These are phyloP conservation scores for Fusarium penzigii DNA, from an alignment of 2,329 filamentous ascomycete species.

Conservation along the genomic window DNA sequence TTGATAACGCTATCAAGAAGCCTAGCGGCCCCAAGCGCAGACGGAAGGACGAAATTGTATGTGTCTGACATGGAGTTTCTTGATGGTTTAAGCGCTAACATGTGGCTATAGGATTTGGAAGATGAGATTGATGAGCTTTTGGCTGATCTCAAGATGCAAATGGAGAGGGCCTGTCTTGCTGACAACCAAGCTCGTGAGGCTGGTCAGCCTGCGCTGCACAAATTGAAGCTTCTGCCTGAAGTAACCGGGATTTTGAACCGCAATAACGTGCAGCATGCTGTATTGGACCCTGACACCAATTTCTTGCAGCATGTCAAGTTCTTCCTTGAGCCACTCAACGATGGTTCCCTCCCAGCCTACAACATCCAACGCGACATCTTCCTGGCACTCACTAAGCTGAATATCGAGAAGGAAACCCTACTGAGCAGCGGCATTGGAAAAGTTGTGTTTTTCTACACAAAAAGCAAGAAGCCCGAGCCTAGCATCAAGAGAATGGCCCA, in stretches of 20 bases:
- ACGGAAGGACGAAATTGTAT: slow-evolving; percentile 85
- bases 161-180: slow-evolving; percentile 85
- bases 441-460: slow-evolving; percentile 95
- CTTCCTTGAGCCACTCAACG: slow-evolving; percentile 93
- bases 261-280: slow-evolving; percentile 79
- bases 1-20: slow-evolving; percentile 87
- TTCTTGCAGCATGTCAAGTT: slow-evolving; percentile 93
- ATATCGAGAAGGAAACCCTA: slow-evolving; percentile 87
- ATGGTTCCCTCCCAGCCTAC: slow-evolving; percentile 92
- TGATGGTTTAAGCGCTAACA: slow-evolving; percentile 20
- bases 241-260: slow-evolving; percentile 87
- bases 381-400: slow-evolving; percentile 73
- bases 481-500: slow-evolving; percentile 93
- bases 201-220: slow-evolving; percentile 82
- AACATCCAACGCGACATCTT: slow-evolving; percentile 97
- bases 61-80: slow-evolving; percentile 31
- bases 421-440: slow-evolving; percentile 93
- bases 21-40: slow-evolving; percentile 64
- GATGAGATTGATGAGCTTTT: slow-evolving; percentile 89
- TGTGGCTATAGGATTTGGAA: slow-evolving; percentile 70
- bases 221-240: slow-evolving; percentile 89
- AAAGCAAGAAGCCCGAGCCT: slow-evolving; percentile 85
- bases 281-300: slow-evolving; percentile 93
- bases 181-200: slow-evolving; percentile 82
- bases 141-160: slow-evolving; percentile 80